Percentiles rank a stretch among this genome's conserved stretches.
Evolutionary conservation across 1,284 basidiomycete species (phyloP).

Genomic region (Xerocomus nothofagi): DNA sequence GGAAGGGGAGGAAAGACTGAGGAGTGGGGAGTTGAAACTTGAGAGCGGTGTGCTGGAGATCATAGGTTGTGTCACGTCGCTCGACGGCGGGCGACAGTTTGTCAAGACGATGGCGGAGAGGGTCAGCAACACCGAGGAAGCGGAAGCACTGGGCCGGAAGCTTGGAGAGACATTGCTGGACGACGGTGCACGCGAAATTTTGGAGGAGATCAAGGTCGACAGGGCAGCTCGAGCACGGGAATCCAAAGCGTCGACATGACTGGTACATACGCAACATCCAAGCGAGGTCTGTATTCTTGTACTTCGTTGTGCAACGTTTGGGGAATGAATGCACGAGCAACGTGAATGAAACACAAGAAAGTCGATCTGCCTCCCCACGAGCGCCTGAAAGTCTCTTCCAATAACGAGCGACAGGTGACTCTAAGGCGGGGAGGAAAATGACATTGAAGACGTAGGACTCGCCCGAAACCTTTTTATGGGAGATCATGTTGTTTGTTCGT

Average conservation of each 20-base stretch:
- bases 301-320: constrained; percentile 35
- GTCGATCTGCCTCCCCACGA: constrained; percentile 49
- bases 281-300: constrained; percentile 29
- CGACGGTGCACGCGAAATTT: constrained; percentile 71
- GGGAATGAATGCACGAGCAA: constrained; percentile 34
- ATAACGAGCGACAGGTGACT: constrained; percentile 43
- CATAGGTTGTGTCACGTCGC: constrained; percentile 77
- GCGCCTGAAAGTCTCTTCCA: constrained; percentile 44
- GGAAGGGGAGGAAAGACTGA: constrained; percentile 31
- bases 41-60: constrained; percentile 51
- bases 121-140: constrained; percentile 59
- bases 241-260: constrained; percentile 11
- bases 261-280: constrained; percentile 6
- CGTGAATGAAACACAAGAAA: constrained; percentile 33
- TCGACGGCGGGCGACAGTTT: constrained; percentile 72
- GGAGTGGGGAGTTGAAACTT: constrained; percentile 28
- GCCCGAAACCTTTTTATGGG: constrained; percentile 14
- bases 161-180: constrained; percentile 66
- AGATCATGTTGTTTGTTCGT: constrained; percentile 24
- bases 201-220: constrained; percentile 77
- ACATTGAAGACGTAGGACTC: constrained; percentile 19
- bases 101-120: constrained; percentile 58
- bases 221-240: constrained; percentile 52
- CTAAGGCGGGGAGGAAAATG: constrained; percentile 37
- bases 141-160: constrained; percentile 65